Evolutionary conservation across 2,329 filamentous ascomycete genomes (phyloP).

Genomic region (Fonsecaea monophora): DNA sequence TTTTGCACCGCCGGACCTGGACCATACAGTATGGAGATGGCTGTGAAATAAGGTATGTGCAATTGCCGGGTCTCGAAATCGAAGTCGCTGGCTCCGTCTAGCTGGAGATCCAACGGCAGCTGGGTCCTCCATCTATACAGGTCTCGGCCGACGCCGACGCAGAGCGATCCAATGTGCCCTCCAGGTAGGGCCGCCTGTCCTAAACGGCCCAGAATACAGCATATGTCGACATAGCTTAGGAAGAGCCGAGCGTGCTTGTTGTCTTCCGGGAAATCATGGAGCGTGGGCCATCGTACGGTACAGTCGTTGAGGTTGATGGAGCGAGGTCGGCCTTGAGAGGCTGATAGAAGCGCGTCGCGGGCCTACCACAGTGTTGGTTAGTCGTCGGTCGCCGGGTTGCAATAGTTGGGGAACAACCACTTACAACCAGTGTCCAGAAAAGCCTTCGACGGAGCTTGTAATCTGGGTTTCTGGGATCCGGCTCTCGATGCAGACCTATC

Average conservation of each 20-base stretch:
- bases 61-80: neutral
- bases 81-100: neutral
- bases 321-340: neutral
- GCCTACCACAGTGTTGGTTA: neutral
- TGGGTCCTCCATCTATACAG: neutral
- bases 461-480: conserved; percentile 10
- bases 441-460: neutral
- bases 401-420: neutral
- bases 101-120: neutral
- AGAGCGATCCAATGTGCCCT: too few relatives aligned
- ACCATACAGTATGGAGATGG: neutral
- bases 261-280: conserved; percentile 7
- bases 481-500: conserved; percentile 11
- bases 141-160: neutral
- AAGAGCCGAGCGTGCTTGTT: conserved; percentile 7
- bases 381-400: too few relatives aligned
- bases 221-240: conserved; percentile 9
- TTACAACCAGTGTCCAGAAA: conserved; percentile 3
- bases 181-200: too few relatives aligned
- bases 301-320: conserved; percentile 9
- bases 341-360: neutral
- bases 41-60: neutral
- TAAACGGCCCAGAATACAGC: neutral
- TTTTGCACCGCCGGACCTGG: neutral
- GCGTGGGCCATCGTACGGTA: neutral